Evolutionary conservation across 2,329 filamentous ascomycete genomes (phyloP).

Genomic region (Penicillium sp.): DNA sequence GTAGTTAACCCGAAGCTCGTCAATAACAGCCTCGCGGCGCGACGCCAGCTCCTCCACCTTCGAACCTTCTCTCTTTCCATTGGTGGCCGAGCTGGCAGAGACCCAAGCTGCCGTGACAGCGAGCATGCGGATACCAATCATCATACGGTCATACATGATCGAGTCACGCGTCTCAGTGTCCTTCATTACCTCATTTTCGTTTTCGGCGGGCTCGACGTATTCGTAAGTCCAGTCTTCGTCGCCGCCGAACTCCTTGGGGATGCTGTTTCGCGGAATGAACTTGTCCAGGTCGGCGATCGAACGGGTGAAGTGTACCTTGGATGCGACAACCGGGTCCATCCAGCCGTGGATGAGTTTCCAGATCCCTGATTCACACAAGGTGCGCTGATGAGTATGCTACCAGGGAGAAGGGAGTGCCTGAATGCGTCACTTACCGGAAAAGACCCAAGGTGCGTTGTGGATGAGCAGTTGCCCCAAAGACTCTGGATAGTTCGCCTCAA

Average conservation of each 20-base stretch:
- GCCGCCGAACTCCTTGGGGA: constrained; percentile 77
- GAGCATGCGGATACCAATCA: constrained; percentile 67
- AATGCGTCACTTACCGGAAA: constrained; percentile 62
- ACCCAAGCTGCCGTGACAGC: constrained; percentile 72
- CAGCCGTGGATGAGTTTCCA: constrained; percentile 92
- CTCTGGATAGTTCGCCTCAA: constrained; percentile 96
- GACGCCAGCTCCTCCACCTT: constrained; percentile 11
- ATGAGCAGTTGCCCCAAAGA: constrained; percentile 81
- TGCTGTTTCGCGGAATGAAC: constrained; percentile 65
- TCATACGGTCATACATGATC: constrained; percentile 59
- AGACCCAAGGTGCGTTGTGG: constrained; percentile 93
- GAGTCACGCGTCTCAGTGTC: constrained; percentile 53
- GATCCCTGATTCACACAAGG: constrained; percentile 55
- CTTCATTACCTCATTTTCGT: constrained; percentile 74
- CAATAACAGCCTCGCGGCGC: constrained; percentile 59
- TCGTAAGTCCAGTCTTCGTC: constrained; percentile 76
- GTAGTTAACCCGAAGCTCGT: constrained; percentile 66
- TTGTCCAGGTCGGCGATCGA: constrained; percentile 69
- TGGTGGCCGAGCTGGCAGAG: constrained; percentile 48
- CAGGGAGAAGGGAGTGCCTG: neutral
- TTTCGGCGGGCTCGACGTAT: constrained; percentile 69
- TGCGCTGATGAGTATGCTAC: neutral
- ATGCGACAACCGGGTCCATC: constrained; percentile 90
- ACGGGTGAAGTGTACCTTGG: constrained; percentile 87
- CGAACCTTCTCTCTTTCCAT: constrained; percentile 24